A percentile compares a stretch with the other conserved stretches of the same genome.
phyloP scores from a whole-genome alignment of 2,329 filamentous ascomycete genomes.

The Plenodomus lindquistii region DNA sequence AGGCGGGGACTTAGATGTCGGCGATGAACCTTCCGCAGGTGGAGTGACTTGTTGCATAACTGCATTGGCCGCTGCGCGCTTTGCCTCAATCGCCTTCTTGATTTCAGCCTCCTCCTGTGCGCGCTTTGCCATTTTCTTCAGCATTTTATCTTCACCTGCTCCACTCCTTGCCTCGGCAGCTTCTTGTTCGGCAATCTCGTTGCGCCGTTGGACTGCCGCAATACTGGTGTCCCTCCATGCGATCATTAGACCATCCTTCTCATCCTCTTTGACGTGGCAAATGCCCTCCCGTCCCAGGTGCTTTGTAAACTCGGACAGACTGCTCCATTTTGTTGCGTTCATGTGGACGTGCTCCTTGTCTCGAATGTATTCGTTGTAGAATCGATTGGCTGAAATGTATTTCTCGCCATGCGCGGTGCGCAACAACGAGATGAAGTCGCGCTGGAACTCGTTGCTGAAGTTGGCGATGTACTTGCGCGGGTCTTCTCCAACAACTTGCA shows the following conservation, averaged over 20 bases:
- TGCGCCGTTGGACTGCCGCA: slow-evolving; percentile 77
- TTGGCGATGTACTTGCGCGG: slow-evolving; percentile 81
- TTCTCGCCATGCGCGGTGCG: slow-evolving; percentile 90
- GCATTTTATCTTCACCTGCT: slow-evolving; percentile 80
- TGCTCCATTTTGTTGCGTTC: slow-evolving; percentile 89
- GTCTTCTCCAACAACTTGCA: slow-evolving; percentile 85
- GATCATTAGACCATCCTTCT: slow-evolving; percentile 82
- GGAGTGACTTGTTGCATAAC: slow-evolving; percentile 40
- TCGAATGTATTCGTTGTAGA: slow-evolving; percentile 92
- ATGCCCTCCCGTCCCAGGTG: slow-evolving; percentile 83
- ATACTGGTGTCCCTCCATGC: slow-evolving; percentile 91
- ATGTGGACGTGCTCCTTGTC: slow-evolving; percentile 77
- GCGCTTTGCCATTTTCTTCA: slow-evolving; percentile 80
- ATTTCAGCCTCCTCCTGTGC: slow-evolving; percentile 63
- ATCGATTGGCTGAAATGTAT: slow-evolving; percentile 82
- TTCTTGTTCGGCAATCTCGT: slow-evolving; percentile 81
- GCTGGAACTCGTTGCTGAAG: slow-evolving; percentile 79
- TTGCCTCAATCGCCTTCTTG: slow-evolving; percentile 41
- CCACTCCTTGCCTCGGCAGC: slow-evolving; percentile 89
- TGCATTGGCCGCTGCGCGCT: slow-evolving; percentile 51
- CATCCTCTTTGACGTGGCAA: slow-evolving; percentile 82
- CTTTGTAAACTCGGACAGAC: slow-evolving; percentile 87
- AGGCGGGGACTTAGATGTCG: slow-evolving; percentile 33
- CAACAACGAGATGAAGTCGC: slow-evolving; percentile 77
- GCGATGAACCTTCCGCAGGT: slow-evolving; percentile 31